Base-by-base conservation (phyloP, 345 rosid genomes). In the Physaria fendleri region DNA sequence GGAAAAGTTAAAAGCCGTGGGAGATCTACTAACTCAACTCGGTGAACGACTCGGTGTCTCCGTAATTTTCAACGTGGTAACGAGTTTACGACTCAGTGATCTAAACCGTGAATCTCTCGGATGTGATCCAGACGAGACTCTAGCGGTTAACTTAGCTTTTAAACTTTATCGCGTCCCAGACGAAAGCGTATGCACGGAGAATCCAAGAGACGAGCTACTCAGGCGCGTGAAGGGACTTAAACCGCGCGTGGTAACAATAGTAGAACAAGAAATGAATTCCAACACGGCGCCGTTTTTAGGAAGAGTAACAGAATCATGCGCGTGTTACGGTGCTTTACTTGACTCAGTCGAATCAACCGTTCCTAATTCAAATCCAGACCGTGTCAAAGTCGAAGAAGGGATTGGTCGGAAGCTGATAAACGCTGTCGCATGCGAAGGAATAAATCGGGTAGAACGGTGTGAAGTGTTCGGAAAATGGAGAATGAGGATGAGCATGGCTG, bases 381-480 rank as follows among this genome's bases (percentile, higher is more conserved):
- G 95, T 4, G 74, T 21, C 16, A 80, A 59, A 77, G 78, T 81
- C 0, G 99, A 87, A 68, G 82, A 72, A 52, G 97, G 81, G 16
- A 74, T 93, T 43, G 69, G 85, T 11, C 82, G 91, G 52, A 89
- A 78, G 62, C 57, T 89, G 2, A 62, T 58, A 8, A 93, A 93
- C 84, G 75, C 88, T 64, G 81, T 93, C 25, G 88, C 95, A 6
- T 89, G 94, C 15, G 99, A 93, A 70, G 95, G 97, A 22, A 58
- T 83, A 56, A 82, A 89, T 43, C 88, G 99, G 8, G 71, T 87
- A 0, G 97, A 85, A 70, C 83, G 99, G 70, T 89, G 95, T 71
- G 95, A 93, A 73, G 97, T 89, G 53, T 93, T 82, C 11, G 97
- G 98, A 54, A 88, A 91, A 73, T 91, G 98, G 98, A 72, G 87